These are phyloP conservation scores for Hanseniaspora lachancei DNA, from an alignment of 805 yeast genomes.

Conservation along the genomic window DNA sequence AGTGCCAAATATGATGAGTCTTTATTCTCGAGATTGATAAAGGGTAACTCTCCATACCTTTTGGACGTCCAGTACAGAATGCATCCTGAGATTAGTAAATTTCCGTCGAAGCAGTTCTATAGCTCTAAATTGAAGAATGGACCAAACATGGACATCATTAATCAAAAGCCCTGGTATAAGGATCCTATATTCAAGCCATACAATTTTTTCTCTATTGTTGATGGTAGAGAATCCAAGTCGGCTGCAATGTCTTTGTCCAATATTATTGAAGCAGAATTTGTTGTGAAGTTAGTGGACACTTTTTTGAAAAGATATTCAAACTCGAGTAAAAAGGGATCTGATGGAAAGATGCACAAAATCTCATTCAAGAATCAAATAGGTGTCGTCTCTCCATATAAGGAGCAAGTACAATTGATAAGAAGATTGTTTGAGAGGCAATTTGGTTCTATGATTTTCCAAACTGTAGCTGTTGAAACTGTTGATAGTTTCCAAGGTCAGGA, in stretches of 20 bases:
- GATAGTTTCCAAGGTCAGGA: constrained; percentile 99
- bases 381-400: constrained; percentile 87
- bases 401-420: constrained; percentile 55
- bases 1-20: constrained; percentile 81
- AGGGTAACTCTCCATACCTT: constrained; percentile 71
- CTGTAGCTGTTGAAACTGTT: constrained; percentile 81
- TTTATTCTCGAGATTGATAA: constrained; percentile 68
- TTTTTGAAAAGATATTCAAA: constrained; percentile 33
- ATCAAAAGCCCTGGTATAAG: constrained; percentile 64
- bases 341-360: constrained; percentile 23
- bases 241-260: constrained; percentile 63
- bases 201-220: constrained; percentile 54
- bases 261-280: constrained; percentile 55
- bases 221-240: constrained; percentile 50
- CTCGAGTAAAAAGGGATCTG: neutral
- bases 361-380: constrained; percentile 69
- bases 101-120: constrained; percentile 80
- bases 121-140: constrained; percentile 64
- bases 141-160: constrained; percentile 45
- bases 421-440: constrained; percentile 42
- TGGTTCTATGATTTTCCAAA: constrained; percentile 50
- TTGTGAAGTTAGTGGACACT: constrained; percentile 49
- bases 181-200: constrained; percentile 53
- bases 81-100: constrained; percentile 83
- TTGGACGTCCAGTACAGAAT: constrained; percentile 89